Conservation (phyloP, 164 flowering plant species). For the Dillenia suffruticosa region DNA sequence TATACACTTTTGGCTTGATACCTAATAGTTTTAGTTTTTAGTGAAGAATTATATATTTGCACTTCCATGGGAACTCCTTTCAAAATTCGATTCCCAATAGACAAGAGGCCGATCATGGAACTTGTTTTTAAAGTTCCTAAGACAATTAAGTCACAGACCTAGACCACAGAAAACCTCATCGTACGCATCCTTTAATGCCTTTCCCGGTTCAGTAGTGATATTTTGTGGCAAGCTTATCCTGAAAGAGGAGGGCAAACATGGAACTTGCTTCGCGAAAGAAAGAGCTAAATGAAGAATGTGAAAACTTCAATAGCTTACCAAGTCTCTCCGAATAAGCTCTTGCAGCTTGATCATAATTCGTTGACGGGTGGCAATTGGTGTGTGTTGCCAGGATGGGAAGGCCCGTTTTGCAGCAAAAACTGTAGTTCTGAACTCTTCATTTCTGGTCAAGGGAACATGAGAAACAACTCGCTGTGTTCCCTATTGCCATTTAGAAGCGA, state of each 20-base stretch:
- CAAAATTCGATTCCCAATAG: too few species aligned
- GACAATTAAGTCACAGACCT: slow-evolving; percentile 43
- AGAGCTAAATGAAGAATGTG: neutral
- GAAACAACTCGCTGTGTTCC: slow-evolving; percentile 88
- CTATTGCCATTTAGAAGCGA: slow-evolving; percentile 21
- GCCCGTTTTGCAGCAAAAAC: slow-evolving; percentile 77
- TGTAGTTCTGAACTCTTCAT: slow-evolving; percentile 78
- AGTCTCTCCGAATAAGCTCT: slow-evolving; percentile 81
- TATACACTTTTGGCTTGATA: too few species aligned
- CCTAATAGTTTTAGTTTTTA: too few species aligned
- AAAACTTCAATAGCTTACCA: slow-evolving; percentile 25
- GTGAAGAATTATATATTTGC: too few species aligned
- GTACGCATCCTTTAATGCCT: slow-evolving; percentile 92
- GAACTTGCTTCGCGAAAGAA: neutral
- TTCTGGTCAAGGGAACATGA: slow-evolving; percentile 70
- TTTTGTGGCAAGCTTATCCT: slow-evolving; percentile 94
- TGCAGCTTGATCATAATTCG: slow-evolving; percentile 82
- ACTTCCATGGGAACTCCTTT: too few species aligned
- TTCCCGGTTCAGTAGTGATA: slow-evolving; percentile 92
- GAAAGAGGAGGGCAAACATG: neutral
- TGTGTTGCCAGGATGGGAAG: slow-evolving; percentile 72
- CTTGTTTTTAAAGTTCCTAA: neutral
- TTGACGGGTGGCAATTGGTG: slow-evolving; percentile 70
- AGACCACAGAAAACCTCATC: slow-evolving; percentile 96
- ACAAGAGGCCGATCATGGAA: too few species aligned